phyloP scores from a whole-genome alignment of 1,139 yeast genomes.

The Chernovozyma aurita region DNA sequence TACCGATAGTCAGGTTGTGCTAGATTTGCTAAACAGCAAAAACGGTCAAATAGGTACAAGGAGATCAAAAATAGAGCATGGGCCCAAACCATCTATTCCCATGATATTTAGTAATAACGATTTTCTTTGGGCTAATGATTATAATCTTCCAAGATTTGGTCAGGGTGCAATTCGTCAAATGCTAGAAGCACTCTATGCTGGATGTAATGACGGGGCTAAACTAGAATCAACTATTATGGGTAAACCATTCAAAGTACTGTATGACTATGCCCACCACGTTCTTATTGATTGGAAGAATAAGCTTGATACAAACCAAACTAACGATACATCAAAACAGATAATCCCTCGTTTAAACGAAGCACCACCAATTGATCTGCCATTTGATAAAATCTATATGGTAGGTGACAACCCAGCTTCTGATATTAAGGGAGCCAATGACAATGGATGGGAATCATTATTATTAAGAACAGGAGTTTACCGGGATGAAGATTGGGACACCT shows the following conservation, averaged over 20 bases:
- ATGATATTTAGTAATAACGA: conserved; percentile 85
- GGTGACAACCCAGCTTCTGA: conserved; percentile 97
- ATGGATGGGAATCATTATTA: conserved; percentile 85
- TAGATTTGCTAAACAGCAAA: conserved; percentile 66
- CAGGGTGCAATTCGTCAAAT: conserved; percentile 83
- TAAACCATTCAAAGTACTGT: conserved; percentile 77
- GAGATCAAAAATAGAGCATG: conserved; percentile 19
- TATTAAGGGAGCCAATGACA: conserved; percentile 79
- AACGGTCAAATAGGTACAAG: conserved; percentile 65
- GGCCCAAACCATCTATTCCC: conserved; percentile 60
- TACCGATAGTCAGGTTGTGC: conserved; percentile 73
- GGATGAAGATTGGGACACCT: conserved; percentile 54
- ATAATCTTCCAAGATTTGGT: conserved; percentile 76
- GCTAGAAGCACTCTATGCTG: conserved; percentile 59
- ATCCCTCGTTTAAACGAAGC: conserved; percentile 7
- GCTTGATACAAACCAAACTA: conserved; percentile 14
- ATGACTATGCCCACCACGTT: conserved; percentile 77
- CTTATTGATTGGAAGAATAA: conserved; percentile 55
- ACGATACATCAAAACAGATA: conserved; percentile 10
- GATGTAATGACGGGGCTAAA: conserved; percentile 37
- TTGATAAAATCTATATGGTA: conserved; percentile 73
- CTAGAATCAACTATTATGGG: conserved; percentile 68
- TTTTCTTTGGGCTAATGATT: conserved; percentile 87
- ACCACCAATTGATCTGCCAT: conserved; percentile 41
- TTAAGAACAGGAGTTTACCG: conserved; percentile 84